Conservation (phyloP, 2,329 filamentous ascomycete species). For the Colletotrichum euphorbiae region DNA sequence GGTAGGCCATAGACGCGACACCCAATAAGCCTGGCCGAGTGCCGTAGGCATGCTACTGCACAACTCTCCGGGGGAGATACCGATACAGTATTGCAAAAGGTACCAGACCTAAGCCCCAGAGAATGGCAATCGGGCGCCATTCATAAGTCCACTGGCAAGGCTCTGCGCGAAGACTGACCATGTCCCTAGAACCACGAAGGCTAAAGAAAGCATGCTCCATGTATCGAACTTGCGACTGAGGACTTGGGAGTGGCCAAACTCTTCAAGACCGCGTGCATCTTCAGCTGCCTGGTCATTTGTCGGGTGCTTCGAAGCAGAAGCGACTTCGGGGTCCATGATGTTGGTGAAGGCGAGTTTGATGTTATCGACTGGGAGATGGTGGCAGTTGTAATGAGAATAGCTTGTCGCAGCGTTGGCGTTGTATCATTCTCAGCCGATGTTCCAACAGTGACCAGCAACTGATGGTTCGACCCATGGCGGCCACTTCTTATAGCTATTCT, state of each 20-base stretch:
- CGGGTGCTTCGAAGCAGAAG: constrained; percentile 1
- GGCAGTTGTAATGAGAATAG: neutral
- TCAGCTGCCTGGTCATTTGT: constrained; percentile 37
- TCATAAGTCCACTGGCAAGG: constrained; percentile 59
- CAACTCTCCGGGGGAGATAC: constrained; percentile 66
- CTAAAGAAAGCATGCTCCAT: constrained; percentile 68
- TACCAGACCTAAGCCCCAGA: constrained; percentile 68
- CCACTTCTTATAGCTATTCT: constrained; percentile 31
- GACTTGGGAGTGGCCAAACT: constrained; percentile 53
- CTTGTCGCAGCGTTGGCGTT: neutral
- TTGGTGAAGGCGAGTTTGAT: neutral
- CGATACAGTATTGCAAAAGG: constrained; percentile 64
- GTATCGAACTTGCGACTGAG: constrained; percentile 61
- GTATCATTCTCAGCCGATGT: constrained; percentile 1
- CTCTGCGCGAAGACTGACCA: constrained; percentile 67
- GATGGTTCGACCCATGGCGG: constrained; percentile 25
- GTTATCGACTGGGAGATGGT: neutral
- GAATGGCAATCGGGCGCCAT: constrained; percentile 64
- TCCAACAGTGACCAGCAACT: neutral
- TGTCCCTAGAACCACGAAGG: constrained; percentile 68
- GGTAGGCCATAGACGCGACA: constrained; percentile 54
- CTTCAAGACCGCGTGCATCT: constrained; percentile 54
- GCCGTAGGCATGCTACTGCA: constrained; percentile 70
- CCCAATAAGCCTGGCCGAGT: constrained; percentile 70
- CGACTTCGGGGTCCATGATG: neutral